Percentiles rank a stretch among this genome's conserved stretches.
phyloP scores from a whole-genome alignment of 345 rosid species.

The Trapa incisa region DNA sequence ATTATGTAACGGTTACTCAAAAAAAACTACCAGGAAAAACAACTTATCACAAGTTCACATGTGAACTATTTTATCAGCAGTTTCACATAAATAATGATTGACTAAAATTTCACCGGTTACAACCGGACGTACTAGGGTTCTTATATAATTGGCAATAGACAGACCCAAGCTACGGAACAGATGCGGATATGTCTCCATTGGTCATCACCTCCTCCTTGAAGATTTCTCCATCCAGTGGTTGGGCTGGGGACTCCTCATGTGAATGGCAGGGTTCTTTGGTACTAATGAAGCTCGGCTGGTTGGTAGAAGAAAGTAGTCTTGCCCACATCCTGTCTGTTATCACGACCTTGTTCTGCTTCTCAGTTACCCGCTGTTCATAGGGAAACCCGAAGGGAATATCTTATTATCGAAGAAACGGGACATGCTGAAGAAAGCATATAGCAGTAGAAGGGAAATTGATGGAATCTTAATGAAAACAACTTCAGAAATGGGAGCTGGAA shows the following conservation, averaged over 20 bases:
- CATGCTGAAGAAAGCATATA: background rate
- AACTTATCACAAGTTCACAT: no score
- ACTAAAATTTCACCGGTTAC: background rate
- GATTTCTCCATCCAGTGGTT: background rate
- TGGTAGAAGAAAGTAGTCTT: constrained; percentile 5
- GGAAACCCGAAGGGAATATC: background rate
- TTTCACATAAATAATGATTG: background rate
- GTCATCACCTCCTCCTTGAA: background rate
- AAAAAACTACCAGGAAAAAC: background rate
- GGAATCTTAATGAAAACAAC: no score
- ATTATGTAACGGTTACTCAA: no score
- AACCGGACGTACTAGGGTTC: background rate
- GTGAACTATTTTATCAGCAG: background rate
- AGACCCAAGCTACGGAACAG: background rate
- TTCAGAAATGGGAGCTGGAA: background rate
- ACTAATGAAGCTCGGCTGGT: constrained; percentile 4
- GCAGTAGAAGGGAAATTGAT: no score
- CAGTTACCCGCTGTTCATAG: constrained; percentile 3
- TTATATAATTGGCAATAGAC: background rate
- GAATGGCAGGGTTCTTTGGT: background rate
- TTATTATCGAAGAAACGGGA: background rate
- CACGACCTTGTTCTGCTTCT: constrained; percentile 7
- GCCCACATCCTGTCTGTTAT: constrained; percentile 9
- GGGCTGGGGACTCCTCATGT: background rate
- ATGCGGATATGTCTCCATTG: background rate